These are phyloP conservation scores for Filobasidium floriforme DNA, from an alignment of 768 basidiomycete species.

Conservation along the genomic window DNA sequence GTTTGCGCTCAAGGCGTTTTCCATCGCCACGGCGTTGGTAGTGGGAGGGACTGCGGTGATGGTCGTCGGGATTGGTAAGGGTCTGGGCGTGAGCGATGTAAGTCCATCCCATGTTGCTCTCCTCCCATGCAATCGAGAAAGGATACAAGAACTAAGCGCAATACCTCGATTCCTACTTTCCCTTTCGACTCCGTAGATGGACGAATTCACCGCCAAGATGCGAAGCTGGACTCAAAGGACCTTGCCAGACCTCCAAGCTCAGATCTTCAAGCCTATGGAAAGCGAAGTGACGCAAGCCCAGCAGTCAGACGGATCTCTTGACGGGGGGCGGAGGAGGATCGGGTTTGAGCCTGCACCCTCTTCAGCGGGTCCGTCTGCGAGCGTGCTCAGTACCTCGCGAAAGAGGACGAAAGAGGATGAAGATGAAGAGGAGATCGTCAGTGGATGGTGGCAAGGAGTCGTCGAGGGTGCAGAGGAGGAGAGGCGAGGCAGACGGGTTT, in stretches of 20 bases:
- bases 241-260: not conserved
- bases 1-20: slow-evolving; percentile 7
- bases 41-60: not conserved
- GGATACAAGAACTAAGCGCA: not conserved
- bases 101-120: not conserved
- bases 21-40: slow-evolving; percentile 1
- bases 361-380: not conserved
- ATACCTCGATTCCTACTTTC: not conserved
- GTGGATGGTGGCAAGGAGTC: not conserved
- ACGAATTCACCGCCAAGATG: not conserved
- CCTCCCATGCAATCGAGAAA: not conserved
- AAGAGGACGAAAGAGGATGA: not conserved
- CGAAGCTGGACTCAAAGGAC: not conserved
- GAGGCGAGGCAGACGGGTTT: not conserved
- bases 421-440: slow-evolving; percentile 9
- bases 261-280: not conserved
- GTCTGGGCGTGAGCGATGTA: not conserved
- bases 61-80: not conserved
- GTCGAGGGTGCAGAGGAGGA: slow-evolving; percentile 4
- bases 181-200: not conserved
- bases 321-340: not conserved
- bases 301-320: not conserved
- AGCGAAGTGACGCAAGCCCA: not conserved
- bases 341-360: not conserved
- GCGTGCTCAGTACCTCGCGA: not conserved